Evolutionary conservation across 371 early-diverging fungal genomes (phyloP).

Genomic region (Circinella umbellata): DNA sequence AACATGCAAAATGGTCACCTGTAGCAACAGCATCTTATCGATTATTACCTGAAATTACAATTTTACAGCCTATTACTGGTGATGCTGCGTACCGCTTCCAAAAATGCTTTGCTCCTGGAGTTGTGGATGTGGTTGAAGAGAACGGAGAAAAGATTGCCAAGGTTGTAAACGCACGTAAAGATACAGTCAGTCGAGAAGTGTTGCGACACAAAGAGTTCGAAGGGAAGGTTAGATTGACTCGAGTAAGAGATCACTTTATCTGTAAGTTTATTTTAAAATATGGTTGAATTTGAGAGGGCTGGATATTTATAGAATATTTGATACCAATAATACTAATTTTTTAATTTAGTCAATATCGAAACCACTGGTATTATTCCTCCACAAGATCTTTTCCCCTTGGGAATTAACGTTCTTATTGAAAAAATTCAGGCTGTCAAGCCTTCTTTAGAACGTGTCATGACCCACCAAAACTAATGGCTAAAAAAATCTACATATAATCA

Average conservation of each 20-base stretch:
- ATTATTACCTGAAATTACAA: constrained; percentile 91
- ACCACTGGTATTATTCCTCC: constrained; percentile 87
- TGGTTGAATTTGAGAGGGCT: neutral
- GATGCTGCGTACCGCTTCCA: constrained; percentile 89
- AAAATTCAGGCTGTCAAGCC: constrained; percentile 64
- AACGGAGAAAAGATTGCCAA: constrained; percentile 71
- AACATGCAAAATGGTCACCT: constrained; percentile 99
- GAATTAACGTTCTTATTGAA: constrained; percentile 77
- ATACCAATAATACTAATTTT: neutral
- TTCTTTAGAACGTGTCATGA: constrained; percentile 10
- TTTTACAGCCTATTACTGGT: constrained; percentile 86
- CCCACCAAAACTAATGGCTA: constrained; percentile 6
- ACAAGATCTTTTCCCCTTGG: constrained; percentile 76
- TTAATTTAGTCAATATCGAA: constrained; percentile 80
- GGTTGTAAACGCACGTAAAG: constrained; percentile 93
- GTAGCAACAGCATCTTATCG: constrained; percentile 98
- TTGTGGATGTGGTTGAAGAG: constrained; percentile 80
- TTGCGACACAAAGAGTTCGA: constrained; percentile 94
- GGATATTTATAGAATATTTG: too few relatives aligned
- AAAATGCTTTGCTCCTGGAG: constrained; percentile 92
- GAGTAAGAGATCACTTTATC: constrained; percentile 96
- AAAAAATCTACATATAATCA: neutral
- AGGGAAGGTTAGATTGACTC: constrained; percentile 87
- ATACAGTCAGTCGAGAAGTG: constrained; percentile 96
- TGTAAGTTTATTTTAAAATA: constrained; percentile 68